Base-by-base conservation (phyloP, 305 asterid genomes). In the Fraxinus baroniana region DNA sequence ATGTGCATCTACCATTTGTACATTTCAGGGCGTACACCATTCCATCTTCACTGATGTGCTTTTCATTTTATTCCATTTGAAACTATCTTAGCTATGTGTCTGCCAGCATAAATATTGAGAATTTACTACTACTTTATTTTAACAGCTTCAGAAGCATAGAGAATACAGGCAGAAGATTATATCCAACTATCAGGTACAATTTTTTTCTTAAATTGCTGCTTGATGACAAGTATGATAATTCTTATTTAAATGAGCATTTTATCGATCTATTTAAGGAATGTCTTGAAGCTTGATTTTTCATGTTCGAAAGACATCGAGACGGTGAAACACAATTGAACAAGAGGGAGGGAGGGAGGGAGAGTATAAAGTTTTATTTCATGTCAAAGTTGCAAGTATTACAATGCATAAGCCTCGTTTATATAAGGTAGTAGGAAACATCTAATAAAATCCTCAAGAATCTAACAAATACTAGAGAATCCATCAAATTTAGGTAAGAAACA, bases 81-180 rank as follows among this genome's bases (percentile, higher is more conserved):
- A 70, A 70, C 75, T 70, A 30, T 30, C 75, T 70, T 70, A 26
- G 20, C 20, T 30, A 62, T 22, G 18, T 24, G 8, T 32, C 22
- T 70, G 18, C 6, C 39, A 4, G 28, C 75, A 4, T 70, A 70
- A 28, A 62, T 33, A 49, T 57, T 73, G 78, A 78, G 30, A 44
- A 73, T 81, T 83, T 85, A 76, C 52, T 1, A 30, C 75, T 74
- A 30, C 77, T 82, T 81, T 64, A 74, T 82, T 84, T 78, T 37
- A 85, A 90, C 98, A 96, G 99, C 87, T 91, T 77, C 98, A 93
- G 89, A 96, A 88, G 91, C 99, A 94, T 84, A 86, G 94, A 77
- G 99, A 96, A 84, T 96, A 96, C 94, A 91, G 99, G 84, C 98
- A 94, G 90, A 96, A 94, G 93, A 96, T 96, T 79, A 91, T 92